Evolutionary conservation across 2,329 filamentous ascomycete genomes (phyloP).

Genomic region (Ophiostoma sp.): DNA sequence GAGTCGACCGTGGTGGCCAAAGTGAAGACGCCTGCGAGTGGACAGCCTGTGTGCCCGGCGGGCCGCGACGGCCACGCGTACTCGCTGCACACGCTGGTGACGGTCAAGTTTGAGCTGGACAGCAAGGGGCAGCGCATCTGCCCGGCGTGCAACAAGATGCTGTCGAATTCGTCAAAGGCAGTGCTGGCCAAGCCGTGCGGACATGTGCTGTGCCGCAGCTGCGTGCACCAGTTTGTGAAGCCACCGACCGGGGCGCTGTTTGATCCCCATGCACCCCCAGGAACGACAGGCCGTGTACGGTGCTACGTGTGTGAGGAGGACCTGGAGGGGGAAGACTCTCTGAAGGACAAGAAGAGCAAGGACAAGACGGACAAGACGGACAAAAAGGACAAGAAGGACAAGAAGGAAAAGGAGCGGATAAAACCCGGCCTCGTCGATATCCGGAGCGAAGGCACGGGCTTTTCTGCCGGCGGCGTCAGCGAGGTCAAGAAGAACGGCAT

Average conservation of each 20-base stretch:
- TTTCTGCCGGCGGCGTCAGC: conserved; percentile 79
- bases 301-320: conserved; percentile 88
- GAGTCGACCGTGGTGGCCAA: neutral
- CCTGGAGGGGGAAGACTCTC: conserved; percentile 48
- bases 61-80: conserved; percentile 48
- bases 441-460: conserved; percentile 83
- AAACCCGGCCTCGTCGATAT: conserved; percentile 72
- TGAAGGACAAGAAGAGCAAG: neutral
- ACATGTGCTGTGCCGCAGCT: conserved; percentile 82
- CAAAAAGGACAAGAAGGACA: conserved; percentile 39
- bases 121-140: conserved; percentile 49
- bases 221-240: conserved; percentile 76
- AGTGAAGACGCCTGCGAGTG: too few relatives aligned
- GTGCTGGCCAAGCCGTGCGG: conserved; percentile 83
- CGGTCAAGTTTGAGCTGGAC: conserved; percentile 61
- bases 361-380: conserved; percentile 36
- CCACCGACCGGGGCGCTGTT: conserved; percentile 35
- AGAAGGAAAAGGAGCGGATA: conserved; percentile 40
- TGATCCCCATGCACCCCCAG: conserved; percentile 54
- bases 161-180: conserved; percentile 77
- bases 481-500: conserved; percentile 73
- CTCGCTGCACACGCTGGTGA: conserved; percentile 70
- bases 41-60: conserved; percentile 18
- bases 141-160: conserved; percentile 75
- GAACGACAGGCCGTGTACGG: conserved; percentile 40